A percentile compares a stretch with the other conserved stretches of the same genome.
phyloP scores from a whole-genome alignment of 2,329 filamentous ascomycete genomes.

The Simplicillium aogashimaense region DNA sequence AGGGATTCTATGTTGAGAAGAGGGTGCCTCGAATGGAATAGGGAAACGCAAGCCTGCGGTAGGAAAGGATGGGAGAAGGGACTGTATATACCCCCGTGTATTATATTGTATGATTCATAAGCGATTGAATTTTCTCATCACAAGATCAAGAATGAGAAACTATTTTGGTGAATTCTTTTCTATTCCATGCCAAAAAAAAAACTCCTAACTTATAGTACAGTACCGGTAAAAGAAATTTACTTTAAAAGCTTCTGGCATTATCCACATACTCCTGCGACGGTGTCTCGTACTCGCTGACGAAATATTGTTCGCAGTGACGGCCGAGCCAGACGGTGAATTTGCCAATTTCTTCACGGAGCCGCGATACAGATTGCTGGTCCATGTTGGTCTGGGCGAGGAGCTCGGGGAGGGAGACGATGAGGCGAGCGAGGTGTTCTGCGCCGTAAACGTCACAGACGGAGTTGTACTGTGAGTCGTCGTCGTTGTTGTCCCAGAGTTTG shows the following conservation, averaged over 20 bases:
- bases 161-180: too few relatives aligned
- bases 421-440: conserved; percentile 78
- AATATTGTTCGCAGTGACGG: conserved; percentile 67
- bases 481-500: conserved; percentile 54
- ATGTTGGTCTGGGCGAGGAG: conserved; percentile 96
- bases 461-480: conserved; percentile 59
- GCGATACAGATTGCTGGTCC: conserved; percentile 82
- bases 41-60: conserved; percentile 2
- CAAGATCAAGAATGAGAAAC: too few relatives aligned
- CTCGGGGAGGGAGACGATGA: conserved; percentile 86
- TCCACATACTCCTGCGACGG: conserved; percentile 64
- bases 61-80: too few relatives aligned
- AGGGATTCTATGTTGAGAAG: conserved; percentile 73
- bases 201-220: too few relatives aligned
- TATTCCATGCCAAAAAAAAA: too few relatives aligned
- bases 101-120: too few relatives aligned
- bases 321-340: conserved; percentile 82
- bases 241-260: conserved; percentile 42
- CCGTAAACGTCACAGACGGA: conserved; percentile 76
- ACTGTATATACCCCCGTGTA: too few relatives aligned
- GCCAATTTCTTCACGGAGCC: conserved; percentile 78
- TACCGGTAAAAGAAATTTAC: too few relatives aligned
- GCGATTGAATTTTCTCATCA: too few relatives aligned
- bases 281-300: conserved; percentile 66
- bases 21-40: conserved; percentile 17